Evolutionary conservation across 169 alveolate genomes (phyloP), one percentile per base, ranked within the genome.

Genomic region (Cryptosporidium ryanae): DNA sequence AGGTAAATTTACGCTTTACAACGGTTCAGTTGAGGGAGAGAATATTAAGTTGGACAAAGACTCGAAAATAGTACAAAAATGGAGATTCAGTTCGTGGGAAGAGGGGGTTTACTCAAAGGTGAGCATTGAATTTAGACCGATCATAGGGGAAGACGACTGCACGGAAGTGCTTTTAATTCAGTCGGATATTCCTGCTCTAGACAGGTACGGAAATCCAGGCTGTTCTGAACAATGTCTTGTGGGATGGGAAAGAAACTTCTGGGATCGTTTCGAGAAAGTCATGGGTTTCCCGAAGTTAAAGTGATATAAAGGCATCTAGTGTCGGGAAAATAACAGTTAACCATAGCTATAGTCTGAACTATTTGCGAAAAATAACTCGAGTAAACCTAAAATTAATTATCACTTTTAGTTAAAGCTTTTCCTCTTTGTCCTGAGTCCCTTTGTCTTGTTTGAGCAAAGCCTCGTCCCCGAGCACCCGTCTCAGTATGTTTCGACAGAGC

Each of bases 51-150:
- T 76, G 23, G 76, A 59, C 15, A 55, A 55, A 17, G 63, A 55
- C 38, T 8, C 49, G 8, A 76, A 49, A 76, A 76, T 76, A 12
- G 70, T 43, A 8, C 87, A 76, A 12, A 76, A 46, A 2, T 76
- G 87, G 87, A 76, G 87, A 32, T 76, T 55, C 43, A 76, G 71
- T 48, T 57, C 87, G 17, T 76, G 87, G 87, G 71, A 76, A 17
- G 52, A 55, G 10, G 87, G 71, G 0, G 87, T 76, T 17, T 76
- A 59, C 38, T 76, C 87, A 13, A 76, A 76, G n/a, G 87, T 76
- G 17, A 61, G 31, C 12, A 76, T 76, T 44, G 87, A 76, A 52
- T 76, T 76, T 25, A 59, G 59, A 59, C 63, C 68, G 12, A n/a
- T 76, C 10, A 38, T 76, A 10, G 87, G 87, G 12, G 87, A 76